Base-by-base conservation (phyloP, 2,329 filamentous ascomycete species). In the Bipolaris sorokiniana region DNA sequence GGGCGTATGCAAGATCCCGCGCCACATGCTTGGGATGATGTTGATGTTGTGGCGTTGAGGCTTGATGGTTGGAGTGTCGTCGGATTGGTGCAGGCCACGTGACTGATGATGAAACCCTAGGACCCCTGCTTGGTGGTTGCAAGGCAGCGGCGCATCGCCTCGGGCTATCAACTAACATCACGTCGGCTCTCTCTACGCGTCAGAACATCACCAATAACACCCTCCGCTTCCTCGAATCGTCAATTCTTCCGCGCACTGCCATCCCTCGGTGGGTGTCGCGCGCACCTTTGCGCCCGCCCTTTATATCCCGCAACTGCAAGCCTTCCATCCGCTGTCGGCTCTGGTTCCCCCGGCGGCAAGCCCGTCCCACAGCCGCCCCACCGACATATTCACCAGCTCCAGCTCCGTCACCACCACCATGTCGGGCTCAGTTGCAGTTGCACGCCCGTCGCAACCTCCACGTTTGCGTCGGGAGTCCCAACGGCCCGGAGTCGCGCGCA, bases 401-500 rank as follows among this genome's bases (percentile, higher is more conserved):
- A 47, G 36, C 56, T 48, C 46, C 52, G 33, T 58, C 46, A 58
- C 51, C 50, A 48, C 51, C 52, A 62, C 48, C 64, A 76, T 75
- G 73, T 76, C 73, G 54, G 67, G 68, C 59, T 59, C 73, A 44
- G 65, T 70, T 31, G 74, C 67, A 15, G 62, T 70, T 46, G 68
- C 70, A 33, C 72, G 75, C 50, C 75, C 75, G 15, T 60, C 69
- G 38, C 79, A 80, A 66, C 75, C 78, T 34, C 70, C 80, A 41
- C 80, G 79, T 60, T 68, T 77, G 64, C 76, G 77, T 47, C 77
- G 78, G 54, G 73, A 78, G 52, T 72, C 75, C n/a, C 77, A 79
- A 54, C 77, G 79, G 37, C 78, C 77, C 9, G 73, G 64, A 50
- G 68, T 69, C 54, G 69, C 66, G 62, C 69, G 69, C 52, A 55